A percentile compares a stretch with the other conserved stretches of the same genome.
These are phyloP conservation scores for Mycosphaerelloides madeirae DNA, from an alignment of 2,329 filamentous ascomycete species.

Conservation along the genomic window DNA sequence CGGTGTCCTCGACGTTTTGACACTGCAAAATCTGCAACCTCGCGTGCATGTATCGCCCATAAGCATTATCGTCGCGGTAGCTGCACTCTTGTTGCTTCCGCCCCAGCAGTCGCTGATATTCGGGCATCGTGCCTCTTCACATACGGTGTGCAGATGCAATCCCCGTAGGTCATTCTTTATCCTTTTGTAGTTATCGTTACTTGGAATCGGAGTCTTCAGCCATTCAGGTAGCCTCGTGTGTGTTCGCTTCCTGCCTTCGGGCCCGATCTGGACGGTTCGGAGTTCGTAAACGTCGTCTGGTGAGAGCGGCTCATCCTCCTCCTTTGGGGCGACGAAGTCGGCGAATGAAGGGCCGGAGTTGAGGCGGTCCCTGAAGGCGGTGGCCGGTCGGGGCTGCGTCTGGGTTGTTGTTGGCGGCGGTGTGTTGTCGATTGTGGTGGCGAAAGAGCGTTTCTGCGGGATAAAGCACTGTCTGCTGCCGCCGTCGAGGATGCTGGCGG, in stretches of 20 bases:
- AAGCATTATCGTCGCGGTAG: slow-evolving; percentile 97
- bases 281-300: slow-evolving; percentile 55
- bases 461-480: slow-evolving; percentile 18
- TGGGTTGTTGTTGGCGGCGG: slow-evolving; percentile 31
- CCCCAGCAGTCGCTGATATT: slow-evolving; percentile 99
- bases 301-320: slow-evolving; percentile 35
- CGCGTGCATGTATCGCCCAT: slow-evolving; percentile 98
- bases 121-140: slow-evolving; percentile 93
- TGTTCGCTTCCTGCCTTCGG: slow-evolving; percentile 58
- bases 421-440: slow-evolving; percentile 40
- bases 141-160: slow-evolving; percentile 87
- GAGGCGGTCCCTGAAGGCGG: slow-evolving; percentile 58
- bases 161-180: slow-evolving; percentile 92
- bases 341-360: slow-evolving; percentile 61
- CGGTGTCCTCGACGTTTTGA: slow-evolving; percentile 75
- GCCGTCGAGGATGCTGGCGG: slow-evolving; percentile 5
- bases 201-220: slow-evolving; percentile 93
- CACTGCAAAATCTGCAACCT: slow-evolving; percentile 93
- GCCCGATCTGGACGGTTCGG: slow-evolving; percentile 58
- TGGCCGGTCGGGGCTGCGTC: slow-evolving; percentile 40
- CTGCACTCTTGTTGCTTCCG: slow-evolving; percentile 77
- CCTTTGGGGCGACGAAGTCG: slow-evolving; percentile 51
- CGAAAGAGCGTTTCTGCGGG: slow-evolving; percentile 37
- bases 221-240: slow-evolving; percentile 78
- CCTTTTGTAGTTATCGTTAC: slow-evolving; percentile 81